phyloP scores from a whole-genome alignment of 2,329 filamentous ascomycete species.

The Beauveria medogensis region DNA sequence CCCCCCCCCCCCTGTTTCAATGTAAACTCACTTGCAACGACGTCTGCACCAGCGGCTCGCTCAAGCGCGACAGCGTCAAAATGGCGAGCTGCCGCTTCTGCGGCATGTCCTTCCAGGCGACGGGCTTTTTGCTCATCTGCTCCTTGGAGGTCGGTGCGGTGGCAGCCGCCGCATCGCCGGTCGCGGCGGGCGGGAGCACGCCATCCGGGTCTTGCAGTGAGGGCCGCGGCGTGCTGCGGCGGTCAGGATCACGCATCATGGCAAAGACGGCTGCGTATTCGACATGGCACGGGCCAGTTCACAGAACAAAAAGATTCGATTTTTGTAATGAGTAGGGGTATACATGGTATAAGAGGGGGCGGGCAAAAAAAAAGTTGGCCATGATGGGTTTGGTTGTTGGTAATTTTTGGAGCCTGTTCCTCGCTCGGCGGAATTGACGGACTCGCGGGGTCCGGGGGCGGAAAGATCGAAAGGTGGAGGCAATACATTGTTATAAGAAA shows the following conservation, averaged over 20 bases:
- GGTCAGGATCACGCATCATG: neutral
- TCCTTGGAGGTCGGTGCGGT: neutral
- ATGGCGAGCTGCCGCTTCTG: constrained; percentile 70
- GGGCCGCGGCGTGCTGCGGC: neutral
- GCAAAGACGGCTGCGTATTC: neutral
- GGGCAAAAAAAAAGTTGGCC: neutral
- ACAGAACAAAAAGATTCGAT: too few species aligned
- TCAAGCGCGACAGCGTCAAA: constrained; percentile 68
- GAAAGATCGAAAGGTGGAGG: neutral
- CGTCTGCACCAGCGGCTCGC: constrained; percentile 75
- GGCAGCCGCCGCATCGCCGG: neutral
- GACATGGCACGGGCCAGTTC: neutral
- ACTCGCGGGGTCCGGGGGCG: neutral
- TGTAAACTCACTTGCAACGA: constrained; percentile 43
- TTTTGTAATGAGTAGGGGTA: neutral
- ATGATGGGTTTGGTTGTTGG: neutral
- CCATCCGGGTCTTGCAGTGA: neutral
- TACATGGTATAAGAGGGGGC: neutral
- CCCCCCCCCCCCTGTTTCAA: too few species aligned
- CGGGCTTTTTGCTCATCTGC: constrained; percentile 14
- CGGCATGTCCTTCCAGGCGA: constrained; percentile 61
- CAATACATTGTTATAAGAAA: neutral
- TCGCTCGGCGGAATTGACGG: neutral
- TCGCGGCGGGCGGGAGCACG: neutral
- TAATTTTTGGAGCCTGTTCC: neutral